A percentile compares a stretch with the other conserved stretches of the same genome.
These are phyloP conservation scores for Ophiostoma ulmi DNA, from an alignment of 2,329 filamentous ascomycete species.

Conservation along the genomic window DNA sequence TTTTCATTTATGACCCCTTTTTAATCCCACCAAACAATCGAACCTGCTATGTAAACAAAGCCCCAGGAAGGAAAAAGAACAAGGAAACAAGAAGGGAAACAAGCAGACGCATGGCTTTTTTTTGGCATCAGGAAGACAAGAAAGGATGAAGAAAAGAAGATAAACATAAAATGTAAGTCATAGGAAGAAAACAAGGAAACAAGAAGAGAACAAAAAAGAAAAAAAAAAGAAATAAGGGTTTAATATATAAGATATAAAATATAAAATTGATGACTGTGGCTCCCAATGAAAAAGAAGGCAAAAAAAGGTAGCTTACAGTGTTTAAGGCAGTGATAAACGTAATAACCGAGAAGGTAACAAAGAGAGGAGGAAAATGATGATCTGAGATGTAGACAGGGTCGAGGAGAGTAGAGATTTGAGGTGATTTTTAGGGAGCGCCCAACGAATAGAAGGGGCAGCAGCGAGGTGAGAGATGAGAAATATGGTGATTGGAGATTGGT, in stretches of 20 bases:
- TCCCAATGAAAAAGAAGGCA: neutral
- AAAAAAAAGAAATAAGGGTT: neutral
- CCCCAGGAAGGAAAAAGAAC: neutral
- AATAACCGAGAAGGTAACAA: neutral
- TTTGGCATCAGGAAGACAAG: neutral
- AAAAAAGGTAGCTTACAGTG: neutral
- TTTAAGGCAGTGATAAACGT: neutral
- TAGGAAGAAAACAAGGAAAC: neutral
- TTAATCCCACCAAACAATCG: conserved; percentile 3
- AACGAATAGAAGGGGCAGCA: neutral
- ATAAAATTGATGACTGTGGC: neutral
- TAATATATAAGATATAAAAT: neutral
- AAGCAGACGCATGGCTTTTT: conserved; percentile 15
- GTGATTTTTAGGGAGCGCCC: neutral
- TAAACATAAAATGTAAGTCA: neutral
- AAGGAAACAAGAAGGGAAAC: conserved; percentile 12
- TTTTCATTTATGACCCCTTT: neutral
- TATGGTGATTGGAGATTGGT: neutral
- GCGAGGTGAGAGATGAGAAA: neutral
- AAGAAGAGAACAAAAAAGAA: neutral
- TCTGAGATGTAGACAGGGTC: neutral
- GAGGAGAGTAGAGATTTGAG: neutral
- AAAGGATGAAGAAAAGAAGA: neutral
- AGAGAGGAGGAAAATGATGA: neutral
- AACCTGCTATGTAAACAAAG: conserved; percentile 8